These are phyloP conservation scores for Salix suchowensis DNA, from an alignment of 345 rosid species.

Conservation along the genomic window DNA sequence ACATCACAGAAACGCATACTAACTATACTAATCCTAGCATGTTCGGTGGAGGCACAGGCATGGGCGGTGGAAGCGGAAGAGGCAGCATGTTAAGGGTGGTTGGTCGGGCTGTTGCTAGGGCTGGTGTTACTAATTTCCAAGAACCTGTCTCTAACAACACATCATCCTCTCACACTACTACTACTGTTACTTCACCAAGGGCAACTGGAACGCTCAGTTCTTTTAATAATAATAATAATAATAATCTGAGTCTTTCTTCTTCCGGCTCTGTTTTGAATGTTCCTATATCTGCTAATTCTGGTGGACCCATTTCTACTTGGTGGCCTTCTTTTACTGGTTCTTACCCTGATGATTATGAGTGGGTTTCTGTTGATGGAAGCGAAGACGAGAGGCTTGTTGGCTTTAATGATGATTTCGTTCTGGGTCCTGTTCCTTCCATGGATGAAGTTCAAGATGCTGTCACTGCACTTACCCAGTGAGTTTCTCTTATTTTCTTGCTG, in stretches of 20 bases:
- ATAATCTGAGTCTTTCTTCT: constrained; percentile 35
- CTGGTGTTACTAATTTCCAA: constrained; percentile 43
- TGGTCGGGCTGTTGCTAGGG: constrained; percentile 45
- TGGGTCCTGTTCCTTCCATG: constrained; percentile 60
- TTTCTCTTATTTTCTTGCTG: not conserved
- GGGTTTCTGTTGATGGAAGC: constrained; percentile 52
- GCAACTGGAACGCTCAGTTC: constrained; percentile 17
- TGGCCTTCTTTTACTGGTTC: constrained; percentile 32
- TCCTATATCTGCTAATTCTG: constrained; percentile 30
- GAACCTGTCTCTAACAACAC: constrained; percentile 49
- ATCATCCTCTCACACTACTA: constrained; percentile 22
- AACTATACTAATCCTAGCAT: not conserved
- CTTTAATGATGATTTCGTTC: constrained; percentile 34
- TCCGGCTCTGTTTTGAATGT: constrained; percentile 25
- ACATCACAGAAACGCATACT: not conserved
- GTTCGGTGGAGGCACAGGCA: constrained; percentile 61
- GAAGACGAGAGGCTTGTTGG: constrained; percentile 19
- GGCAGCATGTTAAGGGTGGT: constrained; percentile 47
- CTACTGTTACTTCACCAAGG: constrained; percentile 32
- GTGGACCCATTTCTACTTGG: constrained; percentile 5
- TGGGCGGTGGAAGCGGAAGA: constrained; percentile 47
- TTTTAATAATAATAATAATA: constrained; percentile 8
- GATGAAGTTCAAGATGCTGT: constrained; percentile 74
- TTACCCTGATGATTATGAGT: constrained; percentile 53
- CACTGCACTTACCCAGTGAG: constrained; percentile 71